These are phyloP conservation scores for Cystobasidium onofrii DNA, from an alignment of 768 basidiomycete genomes.

Conservation along the genomic window DNA sequence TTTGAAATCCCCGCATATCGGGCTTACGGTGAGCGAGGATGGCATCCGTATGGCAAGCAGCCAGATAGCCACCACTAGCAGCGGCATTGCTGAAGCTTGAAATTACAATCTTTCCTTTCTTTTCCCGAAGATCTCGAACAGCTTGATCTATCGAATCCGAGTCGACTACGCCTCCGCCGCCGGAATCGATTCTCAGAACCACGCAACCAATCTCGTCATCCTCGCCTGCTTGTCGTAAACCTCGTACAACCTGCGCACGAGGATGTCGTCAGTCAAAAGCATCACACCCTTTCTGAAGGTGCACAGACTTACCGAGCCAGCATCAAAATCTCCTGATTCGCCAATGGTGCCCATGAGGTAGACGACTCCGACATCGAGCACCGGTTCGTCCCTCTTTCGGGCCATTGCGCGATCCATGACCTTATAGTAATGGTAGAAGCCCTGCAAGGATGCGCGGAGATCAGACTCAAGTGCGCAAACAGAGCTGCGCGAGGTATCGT, in stretches of 20 bases:
- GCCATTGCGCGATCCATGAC: slow-evolving; percentile 35
- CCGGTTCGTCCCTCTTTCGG: slow-evolving; percentile 28
- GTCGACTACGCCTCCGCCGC: slow-evolving; percentile 41
- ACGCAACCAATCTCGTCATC: slow-evolving; percentile 41
- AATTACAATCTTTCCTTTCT: slow-evolving; percentile 40
- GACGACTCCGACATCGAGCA: slow-evolving; percentile 41
- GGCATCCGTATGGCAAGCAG: slow-evolving; percentile 38
- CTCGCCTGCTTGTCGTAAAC: slow-evolving; percentile 41
- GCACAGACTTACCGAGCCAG: not conserved
- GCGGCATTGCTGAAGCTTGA: slow-evolving; percentile 40
- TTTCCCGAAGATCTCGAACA: slow-evolving; percentile 37
- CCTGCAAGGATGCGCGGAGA: slow-evolving; percentile 26
- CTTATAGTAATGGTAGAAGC: slow-evolving; percentile 41
- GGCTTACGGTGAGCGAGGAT: slow-evolving; percentile 40
- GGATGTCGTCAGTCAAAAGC: slow-evolving; percentile 34
- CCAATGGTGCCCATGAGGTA: slow-evolving; percentile 42
- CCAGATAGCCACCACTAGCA: slow-evolving; percentile 41
- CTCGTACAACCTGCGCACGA: slow-evolving; percentile 35
- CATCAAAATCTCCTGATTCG: slow-evolving; percentile 21
- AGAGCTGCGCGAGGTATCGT: too few relatives aligned
- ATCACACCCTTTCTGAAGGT: not conserved
- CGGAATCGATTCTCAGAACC: slow-evolving; percentile 41
- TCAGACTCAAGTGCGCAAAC: too few relatives aligned
- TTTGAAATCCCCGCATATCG: not conserved
- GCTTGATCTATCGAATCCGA: slow-evolving; percentile 41